phyloP scores from a whole-genome alignment of 305 asterid species.

The Lippia alba region DNA sequence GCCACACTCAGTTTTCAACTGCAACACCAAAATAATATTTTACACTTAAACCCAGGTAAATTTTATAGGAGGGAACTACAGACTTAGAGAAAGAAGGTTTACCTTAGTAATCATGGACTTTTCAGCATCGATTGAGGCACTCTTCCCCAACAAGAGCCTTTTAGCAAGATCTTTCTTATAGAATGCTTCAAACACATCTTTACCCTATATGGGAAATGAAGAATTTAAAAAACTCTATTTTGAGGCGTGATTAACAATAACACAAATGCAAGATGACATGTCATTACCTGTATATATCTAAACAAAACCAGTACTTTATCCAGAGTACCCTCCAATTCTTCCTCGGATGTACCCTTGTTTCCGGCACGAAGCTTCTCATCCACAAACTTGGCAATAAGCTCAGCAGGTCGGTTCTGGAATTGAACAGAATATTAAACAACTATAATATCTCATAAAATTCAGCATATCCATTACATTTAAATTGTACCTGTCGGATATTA shows the following conservation, averaged over 20 bases:
- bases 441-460: too few relatives aligned
- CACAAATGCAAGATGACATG: too few relatives aligned
- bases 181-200: constrained; percentile 93
- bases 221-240: background rate
- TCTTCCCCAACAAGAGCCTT: constrained; percentile 59
- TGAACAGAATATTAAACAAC: background rate
- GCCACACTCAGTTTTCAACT: constrained; percentile 99
- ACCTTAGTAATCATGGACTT: constrained; percentile 95
- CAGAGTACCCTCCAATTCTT: constrained; percentile 94
- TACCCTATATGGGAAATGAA: constrained; percentile 42
- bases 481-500: constrained; percentile 90
- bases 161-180: constrained; percentile 97
- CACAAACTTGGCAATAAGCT: constrained; percentile 70
- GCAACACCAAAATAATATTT: constrained; percentile 39
- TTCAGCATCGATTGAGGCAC: constrained; percentile 91
- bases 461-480: too few relatives aligned
- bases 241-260: background rate
- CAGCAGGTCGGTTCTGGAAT: constrained; percentile 88
- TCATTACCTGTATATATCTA: constrained; percentile 91
- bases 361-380: constrained; percentile 95
- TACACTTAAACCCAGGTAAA: constrained; percentile 11
- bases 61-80: background rate
- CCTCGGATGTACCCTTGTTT: constrained; percentile 96
- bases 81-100: background rate
- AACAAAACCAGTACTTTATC: constrained; percentile 93